Percentiles rank a stretch among this genome's conserved stretches.
phyloP scores from a whole-genome alignment of 495 filamentous ascomycete genomes.

The Annulohypoxylon stygium region DNA sequence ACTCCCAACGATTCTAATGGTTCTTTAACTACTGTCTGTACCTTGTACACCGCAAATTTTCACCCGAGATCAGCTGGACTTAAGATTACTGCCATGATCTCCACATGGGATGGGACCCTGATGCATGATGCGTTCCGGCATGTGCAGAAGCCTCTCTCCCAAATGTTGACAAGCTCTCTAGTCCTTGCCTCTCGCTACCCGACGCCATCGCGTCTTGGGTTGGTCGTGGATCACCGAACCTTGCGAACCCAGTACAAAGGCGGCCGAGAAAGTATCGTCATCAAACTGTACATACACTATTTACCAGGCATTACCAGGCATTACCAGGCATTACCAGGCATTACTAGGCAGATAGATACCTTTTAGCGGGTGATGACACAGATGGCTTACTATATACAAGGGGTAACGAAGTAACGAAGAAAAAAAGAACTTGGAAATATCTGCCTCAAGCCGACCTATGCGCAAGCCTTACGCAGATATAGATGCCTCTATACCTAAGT shows the following conservation, averaged over 20 bases:
- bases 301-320: background rate
- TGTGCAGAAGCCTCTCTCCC: slow-evolving; percentile 50
- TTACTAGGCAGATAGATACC: slow-evolving; percentile 7
- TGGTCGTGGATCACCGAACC: slow-evolving; percentile 44
- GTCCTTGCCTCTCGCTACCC: slow-evolving; percentile 46
- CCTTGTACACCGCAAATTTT: slow-evolving; percentile 50
- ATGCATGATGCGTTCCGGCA: slow-evolving; percentile 50
- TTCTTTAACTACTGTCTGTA: slow-evolving; percentile 18
- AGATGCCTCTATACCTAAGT: background rate
- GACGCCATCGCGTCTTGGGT: slow-evolving; percentile 42
- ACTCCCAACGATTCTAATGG: slow-evolving; percentile 3
- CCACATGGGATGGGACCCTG: slow-evolving; percentile 49
- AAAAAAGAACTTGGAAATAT: slow-evolving; percentile 38
- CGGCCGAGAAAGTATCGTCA: slow-evolving; percentile 31
- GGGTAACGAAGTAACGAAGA: slow-evolving; percentile 25
- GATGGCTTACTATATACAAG: slow-evolving; percentile 44
- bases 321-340: background rate
- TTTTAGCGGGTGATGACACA: slow-evolving; percentile 21
- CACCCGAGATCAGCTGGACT: slow-evolving; percentile 50
- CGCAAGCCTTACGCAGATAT: slow-evolving; percentile 33
- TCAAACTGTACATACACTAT: slow-evolving; percentile 25
- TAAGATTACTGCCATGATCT: slow-evolving; percentile 50
- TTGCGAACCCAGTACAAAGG: slow-evolving; percentile 29
- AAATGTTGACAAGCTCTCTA: slow-evolving; percentile 42
- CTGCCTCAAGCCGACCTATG: slow-evolving; percentile 39